Percentiles rank a stretch among this genome's conserved stretches.
Evolutionary conservation across 352 stramenopile species (phyloP).

Genomic region (Phytophthora pinifolia): DNA sequence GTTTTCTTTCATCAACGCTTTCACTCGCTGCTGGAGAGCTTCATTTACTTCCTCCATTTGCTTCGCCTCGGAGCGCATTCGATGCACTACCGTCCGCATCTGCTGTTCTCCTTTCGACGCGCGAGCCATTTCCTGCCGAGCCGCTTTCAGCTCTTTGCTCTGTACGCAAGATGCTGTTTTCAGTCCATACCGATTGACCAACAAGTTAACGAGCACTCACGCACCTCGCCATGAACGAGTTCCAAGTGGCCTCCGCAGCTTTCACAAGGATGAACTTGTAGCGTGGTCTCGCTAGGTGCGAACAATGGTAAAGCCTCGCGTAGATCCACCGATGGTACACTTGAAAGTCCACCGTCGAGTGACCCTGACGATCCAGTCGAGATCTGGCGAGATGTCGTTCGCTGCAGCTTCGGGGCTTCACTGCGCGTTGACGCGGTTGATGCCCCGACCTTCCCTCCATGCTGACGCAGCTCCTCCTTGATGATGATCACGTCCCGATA

Average conservation of each 20-base stretch:
- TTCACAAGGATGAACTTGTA: constrained; percentile 79
- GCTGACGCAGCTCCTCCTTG: constrained; percentile 72
- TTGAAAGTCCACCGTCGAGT: constrained; percentile 40
- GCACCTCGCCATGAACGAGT: constrained; percentile 75
- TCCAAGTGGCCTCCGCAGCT: constrained; percentile 71
- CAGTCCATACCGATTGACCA: neutral
- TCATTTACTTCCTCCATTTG: constrained; percentile 77
- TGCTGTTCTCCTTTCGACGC: constrained; percentile 74
- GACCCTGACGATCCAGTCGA: constrained; percentile 1
- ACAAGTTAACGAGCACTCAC: neutral
- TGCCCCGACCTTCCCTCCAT: constrained; percentile 18
- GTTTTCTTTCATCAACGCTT: constrained; percentile 77
- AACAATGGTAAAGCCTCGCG: constrained; percentile 70
- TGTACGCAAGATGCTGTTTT: constrained; percentile 13
- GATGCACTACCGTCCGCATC: constrained; percentile 66
- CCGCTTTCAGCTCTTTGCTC: constrained; percentile 70
- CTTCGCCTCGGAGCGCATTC: constrained; percentile 63
- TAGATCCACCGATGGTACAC: constrained; percentile 72
- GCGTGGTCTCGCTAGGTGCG: constrained; percentile 63
- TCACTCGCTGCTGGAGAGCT: constrained; percentile 71
- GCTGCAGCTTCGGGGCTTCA: constrained; percentile 16
- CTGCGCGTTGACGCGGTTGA: constrained; percentile 9
- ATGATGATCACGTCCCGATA: constrained; percentile 84
- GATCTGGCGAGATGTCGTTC: constrained; percentile 12
- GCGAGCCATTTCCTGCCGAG: constrained; percentile 60